Conservation (phyloP, 2,329 filamentous ascomycete species). For the Canariomyces notabilis region DNA sequence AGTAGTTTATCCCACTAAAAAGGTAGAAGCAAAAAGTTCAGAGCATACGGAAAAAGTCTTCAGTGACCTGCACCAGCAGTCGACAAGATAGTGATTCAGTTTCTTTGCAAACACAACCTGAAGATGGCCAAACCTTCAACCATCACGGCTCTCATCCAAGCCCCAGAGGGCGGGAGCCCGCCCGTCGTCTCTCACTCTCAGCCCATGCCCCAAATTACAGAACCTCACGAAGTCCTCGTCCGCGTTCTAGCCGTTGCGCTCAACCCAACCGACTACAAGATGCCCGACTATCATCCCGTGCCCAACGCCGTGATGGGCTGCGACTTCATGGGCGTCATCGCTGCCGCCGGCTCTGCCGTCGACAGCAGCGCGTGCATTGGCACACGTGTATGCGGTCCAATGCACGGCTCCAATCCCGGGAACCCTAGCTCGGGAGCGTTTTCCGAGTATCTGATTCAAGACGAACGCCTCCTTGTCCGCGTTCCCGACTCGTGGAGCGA, state of each 20-base stretch:
- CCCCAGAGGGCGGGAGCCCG: background rate
- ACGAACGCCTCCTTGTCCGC: background rate
- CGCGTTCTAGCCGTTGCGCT: slow-evolving; percentile 28
- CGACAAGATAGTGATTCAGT: too few relatives aligned
- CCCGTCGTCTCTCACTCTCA: background rate
- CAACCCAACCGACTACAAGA: slow-evolving; percentile 35
- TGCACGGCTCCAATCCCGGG: background rate
- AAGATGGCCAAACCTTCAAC: background rate
- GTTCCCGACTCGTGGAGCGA: background rate
- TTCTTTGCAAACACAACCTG: background rate
- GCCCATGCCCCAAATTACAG: background rate
- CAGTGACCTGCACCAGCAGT: too few relatives aligned
- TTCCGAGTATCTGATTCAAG: background rate
- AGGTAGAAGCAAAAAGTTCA: too few relatives aligned
- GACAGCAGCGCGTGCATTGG: background rate
- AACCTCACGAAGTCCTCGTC: background rate
- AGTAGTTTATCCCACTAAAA: too few relatives aligned
- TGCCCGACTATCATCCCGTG: slow-evolving; percentile 24
- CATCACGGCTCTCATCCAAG: background rate
- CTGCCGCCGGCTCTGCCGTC: slow-evolving; percentile 16
- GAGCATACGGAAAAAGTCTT: too few relatives aligned
- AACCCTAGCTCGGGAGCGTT: background rate
- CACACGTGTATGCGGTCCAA: background rate
- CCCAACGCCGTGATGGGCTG: slow-evolving; percentile 30
- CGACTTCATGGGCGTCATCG: slow-evolving; percentile 34